Conservation (phyloP, 2,329 filamentous ascomycete species). For the Trichoderma breve region DNA sequence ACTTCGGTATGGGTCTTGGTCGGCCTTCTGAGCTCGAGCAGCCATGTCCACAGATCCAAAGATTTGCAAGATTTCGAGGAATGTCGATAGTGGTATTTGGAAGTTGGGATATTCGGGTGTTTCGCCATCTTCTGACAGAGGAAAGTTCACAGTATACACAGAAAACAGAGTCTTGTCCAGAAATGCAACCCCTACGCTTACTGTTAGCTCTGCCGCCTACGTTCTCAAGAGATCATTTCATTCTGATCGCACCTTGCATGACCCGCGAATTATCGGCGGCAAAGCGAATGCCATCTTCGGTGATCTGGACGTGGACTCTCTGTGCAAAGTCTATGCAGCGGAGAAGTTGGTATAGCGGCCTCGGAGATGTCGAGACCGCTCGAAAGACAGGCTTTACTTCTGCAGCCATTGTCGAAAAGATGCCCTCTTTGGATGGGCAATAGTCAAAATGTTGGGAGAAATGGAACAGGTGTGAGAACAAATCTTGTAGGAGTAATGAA, state of each 20-base stretch:
- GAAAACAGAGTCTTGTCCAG: slow-evolving; percentile 88
- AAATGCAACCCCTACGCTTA: slow-evolving; percentile 57
- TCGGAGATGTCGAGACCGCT: slow-evolving; percentile 74
- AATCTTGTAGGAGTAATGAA: background rate
- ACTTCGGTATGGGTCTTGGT: slow-evolving; percentile 59
- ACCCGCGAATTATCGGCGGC: slow-evolving; percentile 83
- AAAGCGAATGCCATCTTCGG: slow-evolving; percentile 80
- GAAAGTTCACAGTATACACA: slow-evolving; percentile 68
- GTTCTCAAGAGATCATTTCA: slow-evolving; percentile 1
- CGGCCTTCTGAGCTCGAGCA: slow-evolving; percentile 55
- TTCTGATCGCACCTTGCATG: slow-evolving; percentile 70
- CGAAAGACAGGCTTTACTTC: slow-evolving; percentile 59
- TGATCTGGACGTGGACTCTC: slow-evolving; percentile 68
- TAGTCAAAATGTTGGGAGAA: slow-evolving; percentile 3
- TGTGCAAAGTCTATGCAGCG: slow-evolving; percentile 59
- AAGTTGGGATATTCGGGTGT: slow-evolving; percentile 63
- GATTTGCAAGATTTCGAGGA: slow-evolving; percentile 93
- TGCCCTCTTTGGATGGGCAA: background rate
- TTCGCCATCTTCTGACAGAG: slow-evolving; percentile 37
- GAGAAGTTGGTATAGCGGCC: slow-evolving; percentile 65
- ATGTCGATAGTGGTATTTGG: slow-evolving; percentile 79
- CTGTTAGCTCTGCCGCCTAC: slow-evolving; percentile 17
- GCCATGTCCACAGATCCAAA: slow-evolving; percentile 79
- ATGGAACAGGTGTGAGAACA: background rate
- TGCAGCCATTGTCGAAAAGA: slow-evolving; percentile 29